phyloP scores from a whole-genome alignment of 495 filamentous ascomycete genomes.

The Daldinia grandis region DNA sequence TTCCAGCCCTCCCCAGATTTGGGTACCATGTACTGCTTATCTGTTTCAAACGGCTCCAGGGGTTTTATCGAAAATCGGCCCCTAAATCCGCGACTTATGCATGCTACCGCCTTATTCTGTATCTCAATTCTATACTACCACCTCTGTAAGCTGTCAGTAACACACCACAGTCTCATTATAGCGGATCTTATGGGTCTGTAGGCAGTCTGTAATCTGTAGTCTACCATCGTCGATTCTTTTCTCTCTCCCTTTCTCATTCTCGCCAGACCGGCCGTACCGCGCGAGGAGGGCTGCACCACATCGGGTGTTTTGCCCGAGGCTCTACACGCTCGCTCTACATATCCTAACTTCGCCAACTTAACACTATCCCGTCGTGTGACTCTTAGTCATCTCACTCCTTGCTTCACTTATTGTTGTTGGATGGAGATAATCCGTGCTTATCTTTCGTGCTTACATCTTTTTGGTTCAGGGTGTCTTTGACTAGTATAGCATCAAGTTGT shows the following conservation, averaged over 20 bases:
- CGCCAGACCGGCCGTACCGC: neutral
- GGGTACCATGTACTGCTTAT: neutral
- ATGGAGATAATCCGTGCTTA: constrained; percentile 22
- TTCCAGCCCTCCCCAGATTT: neutral
- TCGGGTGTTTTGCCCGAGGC: constrained; percentile 23
- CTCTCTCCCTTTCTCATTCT: constrained; percentile 5
- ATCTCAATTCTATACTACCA: neutral
- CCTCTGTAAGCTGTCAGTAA: neutral
- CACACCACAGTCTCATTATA: neutral
- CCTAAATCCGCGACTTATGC: constrained; percentile 1
- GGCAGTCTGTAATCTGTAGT: neutral
- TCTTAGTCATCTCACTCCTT: constrained; percentile 6
- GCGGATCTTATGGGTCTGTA: neutral
- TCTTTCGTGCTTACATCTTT: constrained; percentile 15
- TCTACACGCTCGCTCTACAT: constrained; percentile 5
- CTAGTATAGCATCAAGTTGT: constrained; percentile 36
- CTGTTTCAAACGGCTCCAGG: neutral
- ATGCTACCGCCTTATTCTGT: constrained; percentile 3
- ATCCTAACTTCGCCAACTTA: constrained; percentile 8
- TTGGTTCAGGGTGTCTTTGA: constrained; percentile 3
- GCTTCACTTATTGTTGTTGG: constrained; percentile 23
- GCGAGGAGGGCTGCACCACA: constrained; percentile 9
- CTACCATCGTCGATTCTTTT: constrained; percentile 20
- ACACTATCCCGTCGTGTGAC: constrained; percentile 12
- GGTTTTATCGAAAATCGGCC: neutral